Conservation (phyloP, 441 rosid genomes). For the Populus hybrid region DNA sequence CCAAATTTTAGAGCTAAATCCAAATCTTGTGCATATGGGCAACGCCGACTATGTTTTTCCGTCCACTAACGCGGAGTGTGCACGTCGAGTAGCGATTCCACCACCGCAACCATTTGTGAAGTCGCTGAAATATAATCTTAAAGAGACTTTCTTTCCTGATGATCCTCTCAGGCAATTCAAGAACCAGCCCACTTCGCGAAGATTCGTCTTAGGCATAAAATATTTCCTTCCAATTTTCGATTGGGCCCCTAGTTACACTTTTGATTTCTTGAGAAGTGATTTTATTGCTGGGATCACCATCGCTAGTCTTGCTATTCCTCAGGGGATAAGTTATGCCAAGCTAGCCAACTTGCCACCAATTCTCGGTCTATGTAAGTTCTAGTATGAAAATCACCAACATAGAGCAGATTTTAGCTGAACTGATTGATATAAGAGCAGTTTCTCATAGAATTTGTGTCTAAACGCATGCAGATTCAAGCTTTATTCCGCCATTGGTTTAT, state of each 20-base stretch:
- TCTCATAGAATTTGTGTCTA: not conserved
- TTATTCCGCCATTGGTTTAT: slow-evolving; percentile 80
- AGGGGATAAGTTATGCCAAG: slow-evolving; percentile 92
- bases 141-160: slow-evolving; percentile 90
- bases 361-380: slow-evolving; percentile 80
- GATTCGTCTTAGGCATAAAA: slow-evolving; percentile 47
- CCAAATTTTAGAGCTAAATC: not conserved
- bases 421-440: not conserved
- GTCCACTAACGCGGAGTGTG: slow-evolving; percentile 29
- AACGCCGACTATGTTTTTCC: slow-evolving; percentile 42
- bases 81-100: slow-evolving; percentile 62
- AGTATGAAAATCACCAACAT: not conserved
- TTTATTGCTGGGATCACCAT: slow-evolving; percentile 83
- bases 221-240: slow-evolving; percentile 71
- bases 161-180: slow-evolving; percentile 90
- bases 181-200: slow-evolving; percentile 49
- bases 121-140: slow-evolving; percentile 64
- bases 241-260: slow-evolving; percentile 82
- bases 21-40: slow-evolving; percentile 32
- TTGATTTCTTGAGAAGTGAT: slow-evolving; percentile 67
- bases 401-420: not conserved
- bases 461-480: slow-evolving; percentile 70
- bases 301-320: slow-evolving; percentile 93
- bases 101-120: slow-evolving; percentile 66
- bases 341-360: slow-evolving; percentile 95